phyloP scores from a whole-genome alignment of 345 rosid genomes.

The Gossypium herbaceum region DNA sequence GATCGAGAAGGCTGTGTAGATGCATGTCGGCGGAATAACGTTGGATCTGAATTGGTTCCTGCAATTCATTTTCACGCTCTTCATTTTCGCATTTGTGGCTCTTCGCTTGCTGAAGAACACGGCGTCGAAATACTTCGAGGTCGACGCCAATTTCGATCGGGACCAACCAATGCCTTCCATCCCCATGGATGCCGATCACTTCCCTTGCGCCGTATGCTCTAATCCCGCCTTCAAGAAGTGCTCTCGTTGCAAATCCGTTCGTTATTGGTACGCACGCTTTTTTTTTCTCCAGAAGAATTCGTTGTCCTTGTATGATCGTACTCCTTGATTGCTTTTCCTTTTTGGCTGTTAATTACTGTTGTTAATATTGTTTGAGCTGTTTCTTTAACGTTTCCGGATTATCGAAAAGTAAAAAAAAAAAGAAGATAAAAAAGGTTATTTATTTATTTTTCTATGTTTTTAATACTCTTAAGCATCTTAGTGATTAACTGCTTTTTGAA shows the following conservation, averaged over 20 bases:
- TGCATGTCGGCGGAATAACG: slow-evolving; percentile 67
- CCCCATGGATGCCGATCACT: neutral
- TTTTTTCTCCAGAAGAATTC: neutral
- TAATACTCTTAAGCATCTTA: neutral
- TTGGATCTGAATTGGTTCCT: slow-evolving; percentile 80
- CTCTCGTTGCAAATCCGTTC: slow-evolving; percentile 55
- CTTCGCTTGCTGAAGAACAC: slow-evolving; percentile 59
- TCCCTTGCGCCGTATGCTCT: slow-evolving; percentile 38
- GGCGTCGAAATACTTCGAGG: slow-evolving; percentile 89
- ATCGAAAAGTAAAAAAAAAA: neutral
- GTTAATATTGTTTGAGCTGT: neutral
- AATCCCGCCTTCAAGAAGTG: slow-evolving; percentile 35
- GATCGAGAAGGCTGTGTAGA: slow-evolving; percentile 38
- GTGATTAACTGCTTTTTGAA: neutral
- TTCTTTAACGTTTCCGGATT: neutral
- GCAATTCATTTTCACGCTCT: slow-evolving; percentile 49
- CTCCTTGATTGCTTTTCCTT: neutral
- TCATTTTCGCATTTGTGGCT: slow-evolving; percentile 51
- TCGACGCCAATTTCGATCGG: slow-evolving; percentile 66
- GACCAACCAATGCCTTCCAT: slow-evolving; percentile 20
- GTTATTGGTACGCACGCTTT: slow-evolving; percentile 38
- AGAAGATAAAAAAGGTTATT: neutral
- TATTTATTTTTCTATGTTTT: neutral
- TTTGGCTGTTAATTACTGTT: neutral
- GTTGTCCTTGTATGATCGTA: neutral